Percentiles rank a stretch among this genome's conserved stretches.
Conservation (phyloP, 805 yeast genomes). For the Kluyveromyces siamensis region DNA sequence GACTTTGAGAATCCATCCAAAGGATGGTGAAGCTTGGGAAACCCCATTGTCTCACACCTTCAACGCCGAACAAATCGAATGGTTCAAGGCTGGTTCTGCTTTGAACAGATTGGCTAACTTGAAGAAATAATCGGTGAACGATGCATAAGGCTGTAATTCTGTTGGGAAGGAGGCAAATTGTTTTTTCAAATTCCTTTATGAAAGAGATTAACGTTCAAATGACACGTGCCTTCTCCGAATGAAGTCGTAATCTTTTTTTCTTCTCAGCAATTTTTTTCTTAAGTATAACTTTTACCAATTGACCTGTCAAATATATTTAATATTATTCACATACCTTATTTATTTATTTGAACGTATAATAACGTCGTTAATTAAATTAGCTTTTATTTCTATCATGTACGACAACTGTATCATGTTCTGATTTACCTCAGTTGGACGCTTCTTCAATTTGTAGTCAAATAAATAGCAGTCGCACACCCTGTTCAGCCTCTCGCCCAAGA, state of each 20-base stretch:
- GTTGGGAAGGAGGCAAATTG: not conserved
- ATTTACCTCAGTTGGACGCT: no score
- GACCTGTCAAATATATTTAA: not conserved
- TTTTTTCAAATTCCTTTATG: not conserved
- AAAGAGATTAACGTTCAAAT: not conserved
- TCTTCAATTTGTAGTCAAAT: no score
- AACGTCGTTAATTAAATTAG: not conserved
- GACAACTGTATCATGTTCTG: no score
- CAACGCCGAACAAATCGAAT: constrained; percentile 93
- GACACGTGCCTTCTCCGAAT: no score
- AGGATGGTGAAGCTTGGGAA: constrained; percentile 77
- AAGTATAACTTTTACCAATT: not conserved
- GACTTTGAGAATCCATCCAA: constrained; percentile 62
- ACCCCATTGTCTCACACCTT: constrained; percentile 92
- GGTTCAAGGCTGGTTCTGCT: constrained; percentile 99
- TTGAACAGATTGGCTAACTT: constrained; percentile 79
- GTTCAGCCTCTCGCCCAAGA: no score
- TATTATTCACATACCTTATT: not conserved
- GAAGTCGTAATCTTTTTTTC: no score
- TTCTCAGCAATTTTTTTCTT: not conserved
- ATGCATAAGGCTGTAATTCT: not conserved
- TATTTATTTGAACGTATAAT: not conserved
- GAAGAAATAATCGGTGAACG: constrained; percentile 2
- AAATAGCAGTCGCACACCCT: no score
- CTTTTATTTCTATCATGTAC: no score